Percentiles rank a stretch among this genome's conserved stretches.
These are phyloP conservation scores for Leccinum barrowsii DNA, from an alignment of 768 basidiomycete species.

Conservation along the genomic window DNA sequence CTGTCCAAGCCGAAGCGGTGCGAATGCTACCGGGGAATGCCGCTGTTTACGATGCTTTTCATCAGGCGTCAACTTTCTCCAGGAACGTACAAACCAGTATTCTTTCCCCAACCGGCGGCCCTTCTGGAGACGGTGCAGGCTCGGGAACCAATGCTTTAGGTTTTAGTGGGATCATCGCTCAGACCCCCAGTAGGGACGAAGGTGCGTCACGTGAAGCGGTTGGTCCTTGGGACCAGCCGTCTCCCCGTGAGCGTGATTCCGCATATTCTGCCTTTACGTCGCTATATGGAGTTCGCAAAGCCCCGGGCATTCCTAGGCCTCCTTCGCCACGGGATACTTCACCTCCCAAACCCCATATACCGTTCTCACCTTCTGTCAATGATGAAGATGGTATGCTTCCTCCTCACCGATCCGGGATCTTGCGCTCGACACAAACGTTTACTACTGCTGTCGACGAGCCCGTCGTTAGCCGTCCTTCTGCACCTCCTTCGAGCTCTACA, in stretches of 20 bases:
- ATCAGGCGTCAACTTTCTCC: slow-evolving; percentile 45
- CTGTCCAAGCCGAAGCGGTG: slow-evolving; percentile 35
- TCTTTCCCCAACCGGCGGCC: slow-evolving; percentile 16
- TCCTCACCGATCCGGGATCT: slow-evolving; percentile 26
- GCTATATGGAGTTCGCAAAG: slow-evolving; percentile 27
- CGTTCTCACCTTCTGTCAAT: slow-evolving; percentile 22
- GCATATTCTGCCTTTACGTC: slow-evolving; percentile 24
- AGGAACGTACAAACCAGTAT: slow-evolving; percentile 25
- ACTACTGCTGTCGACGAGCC: slow-evolving; percentile 26
- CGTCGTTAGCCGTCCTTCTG: slow-evolving; percentile 26
- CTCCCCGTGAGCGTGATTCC: slow-evolving; percentile 30
- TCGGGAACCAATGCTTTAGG: slow-evolving; percentile 18
- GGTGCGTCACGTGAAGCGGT: slow-evolving; percentile 19
- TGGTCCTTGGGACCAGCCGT: slow-evolving; percentile 35
- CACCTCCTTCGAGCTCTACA: slow-evolving; percentile 36
- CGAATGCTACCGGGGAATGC: slow-evolving; percentile 39
- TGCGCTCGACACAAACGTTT: slow-evolving; percentile 26
- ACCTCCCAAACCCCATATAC: slow-evolving; percentile 20
- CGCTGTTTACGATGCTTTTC: slow-evolving; percentile 74
- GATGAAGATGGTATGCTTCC: slow-evolving; percentile 35
- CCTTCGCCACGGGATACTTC: slow-evolving; percentile 27
- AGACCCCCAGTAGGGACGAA: slow-evolving; percentile 26
- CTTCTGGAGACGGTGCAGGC: slow-evolving; percentile 18
- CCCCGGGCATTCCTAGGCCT: slow-evolving; percentile 21
- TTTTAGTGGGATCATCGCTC: slow-evolving; percentile 26